Base-by-base conservation (phyloP, 73 alveolate species). In the Tetrahymena malaccensis region DNA sequence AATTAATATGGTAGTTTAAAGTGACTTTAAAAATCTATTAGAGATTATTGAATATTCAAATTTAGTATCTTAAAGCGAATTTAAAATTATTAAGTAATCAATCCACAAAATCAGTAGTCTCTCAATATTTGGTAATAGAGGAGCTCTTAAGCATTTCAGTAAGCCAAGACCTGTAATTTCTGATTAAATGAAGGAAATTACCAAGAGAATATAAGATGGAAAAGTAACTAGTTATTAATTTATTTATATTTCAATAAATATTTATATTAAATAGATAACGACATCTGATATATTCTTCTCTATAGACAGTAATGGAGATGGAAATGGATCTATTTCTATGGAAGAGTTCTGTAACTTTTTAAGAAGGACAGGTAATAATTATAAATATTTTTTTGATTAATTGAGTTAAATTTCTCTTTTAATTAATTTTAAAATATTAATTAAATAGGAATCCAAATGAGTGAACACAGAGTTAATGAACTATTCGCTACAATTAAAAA, bases 381-480 rank as follows among this genome's bases (percentile, higher is more conserved):
- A n/a, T n/a, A n/a, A 16, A 31, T 70, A 27, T 27, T 10, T 21
- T 50, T 15, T 15, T 40, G 3, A 40, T 40, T 15, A 40, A 40
- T 4, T 40, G 16, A 40, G 11, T 40, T 7, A 40, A 0, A 7
- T 7, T 40, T 7, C 15, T 40, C 44, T 40, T 40, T 40, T 6
- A 8, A 40, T 50, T 50, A 50, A 50, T 44, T 44, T 44, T 44
- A 44, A 17, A 17, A 44, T 44, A 4, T 7, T 1, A 50, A 50
- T 50, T 50, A 13, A 19, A 19, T 15, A 85, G 94, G 94, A 17
- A 85, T 85, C 4, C 11, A 35, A 21, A 38, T 85, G 58, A 38
- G 83, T 21, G 94, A 85, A 35, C 94, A 85, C n/a, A 85, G 94
- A 85, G 94, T 85, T 35, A 85, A 85, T 13, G 94, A 85, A 33